A percentile compares a stretch with the other conserved stretches of the same genome.
These are phyloP conservation scores for Boehmeria nivea DNA, from an alignment of 306 rosid species.

Conservation along the genomic window DNA sequence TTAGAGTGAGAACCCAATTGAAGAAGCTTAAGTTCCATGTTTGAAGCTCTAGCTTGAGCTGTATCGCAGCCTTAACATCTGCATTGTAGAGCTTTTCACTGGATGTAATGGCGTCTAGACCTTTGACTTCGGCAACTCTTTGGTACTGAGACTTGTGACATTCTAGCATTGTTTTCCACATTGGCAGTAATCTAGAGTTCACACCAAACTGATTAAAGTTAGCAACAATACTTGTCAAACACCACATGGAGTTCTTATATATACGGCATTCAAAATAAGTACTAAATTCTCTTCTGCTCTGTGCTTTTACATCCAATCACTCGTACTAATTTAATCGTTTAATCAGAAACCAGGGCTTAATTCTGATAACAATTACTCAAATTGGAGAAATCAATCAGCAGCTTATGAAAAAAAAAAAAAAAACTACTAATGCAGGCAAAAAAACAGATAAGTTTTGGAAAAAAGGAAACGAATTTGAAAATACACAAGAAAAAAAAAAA, in stretches of 20 bases:
- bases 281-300: too few relatives aligned
- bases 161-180: slow-evolving; percentile 81
- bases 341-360: too few relatives aligned
- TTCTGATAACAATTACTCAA: too few relatives aligned
- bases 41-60: slow-evolving; percentile 57
- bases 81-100: slow-evolving; percentile 27
- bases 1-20: slow-evolving; percentile 59
- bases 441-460: too few relatives aligned
- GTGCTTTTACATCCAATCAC: too few relatives aligned
- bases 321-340: too few relatives aligned
- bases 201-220: slow-evolving; percentile 7
- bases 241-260: background rate
- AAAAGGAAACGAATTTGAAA: too few relatives aligned
- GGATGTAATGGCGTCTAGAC: slow-evolving; percentile 30
- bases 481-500: too few relatives aligned
- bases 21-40: slow-evolving; percentile 62
- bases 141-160: slow-evolving; percentile 54
- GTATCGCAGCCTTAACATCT: slow-evolving; percentile 49
- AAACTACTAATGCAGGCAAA: too few relatives aligned
- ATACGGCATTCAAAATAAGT: too few relatives aligned
- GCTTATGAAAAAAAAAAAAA: too few relatives aligned
- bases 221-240: background rate
- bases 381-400: too few relatives aligned
- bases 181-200: slow-evolving; percentile 43
- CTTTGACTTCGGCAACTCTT: slow-evolving; percentile 39